Conservation (phyloP, 306 rosid genomes). For the Aeschynomene evenia region DNA sequence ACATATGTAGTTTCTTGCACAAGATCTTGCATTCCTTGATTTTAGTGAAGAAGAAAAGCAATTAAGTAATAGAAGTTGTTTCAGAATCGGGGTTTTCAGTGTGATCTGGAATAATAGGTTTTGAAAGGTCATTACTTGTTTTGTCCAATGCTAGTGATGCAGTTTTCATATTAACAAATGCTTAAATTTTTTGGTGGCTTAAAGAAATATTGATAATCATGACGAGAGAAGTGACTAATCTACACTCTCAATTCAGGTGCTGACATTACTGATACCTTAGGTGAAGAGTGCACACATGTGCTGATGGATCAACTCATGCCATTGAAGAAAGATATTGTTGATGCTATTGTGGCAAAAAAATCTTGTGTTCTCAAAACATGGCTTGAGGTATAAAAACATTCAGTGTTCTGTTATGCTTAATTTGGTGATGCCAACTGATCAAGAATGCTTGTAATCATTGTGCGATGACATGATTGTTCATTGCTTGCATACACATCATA, state of each 20-base stretch:
- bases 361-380: slow-evolving; percentile 62
- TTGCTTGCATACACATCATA: slow-evolving; percentile 5
- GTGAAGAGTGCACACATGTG: slow-evolving; percentile 82
- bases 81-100: not conserved
- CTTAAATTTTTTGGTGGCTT: slow-evolving; percentile 15
- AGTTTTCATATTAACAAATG: slow-evolving; percentile 11
- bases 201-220: not conserved
- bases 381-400: slow-evolving; percentile 68
- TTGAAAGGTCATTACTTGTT: not conserved
- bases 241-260: slow-evolving; percentile 61
- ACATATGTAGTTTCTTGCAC: slow-evolving; percentile 9
- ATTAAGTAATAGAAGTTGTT: not conserved
- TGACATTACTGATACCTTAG: slow-evolving; percentile 38
- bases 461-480: slow-evolving; percentile 9
- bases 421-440: slow-evolving; percentile 9
- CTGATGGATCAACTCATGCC: slow-evolving; percentile 77
- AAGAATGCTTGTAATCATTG: not conserved
- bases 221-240: slow-evolving; percentile 7
- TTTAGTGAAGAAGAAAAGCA: slow-evolving; percentile 5
- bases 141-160: slow-evolving; percentile 7
- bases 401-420: not conserved
- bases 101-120: slow-evolving; percentile 4
- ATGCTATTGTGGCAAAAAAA: slow-evolving; percentile 70
- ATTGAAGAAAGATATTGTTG: slow-evolving; percentile 56
- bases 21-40: slow-evolving; percentile 3